Evolutionary conservation across 306 rosid species (phyloP).

Genomic region (Fagus sylvatica): DNA sequence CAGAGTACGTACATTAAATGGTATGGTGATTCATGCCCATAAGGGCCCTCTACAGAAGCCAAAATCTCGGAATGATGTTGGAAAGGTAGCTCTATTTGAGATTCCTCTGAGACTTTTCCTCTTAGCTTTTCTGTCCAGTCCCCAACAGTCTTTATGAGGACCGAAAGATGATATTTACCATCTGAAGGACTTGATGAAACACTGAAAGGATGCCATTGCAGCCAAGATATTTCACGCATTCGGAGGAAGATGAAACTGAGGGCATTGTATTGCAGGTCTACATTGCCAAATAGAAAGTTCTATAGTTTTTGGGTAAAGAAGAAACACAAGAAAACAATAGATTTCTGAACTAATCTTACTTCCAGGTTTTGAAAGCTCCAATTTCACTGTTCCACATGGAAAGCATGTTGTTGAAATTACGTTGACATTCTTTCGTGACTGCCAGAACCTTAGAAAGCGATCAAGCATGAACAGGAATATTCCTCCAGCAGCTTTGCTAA

Average conservation of each 20-base stretch:
- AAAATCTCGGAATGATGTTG: constrained; percentile 37
- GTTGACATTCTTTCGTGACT: constrained; percentile 67
- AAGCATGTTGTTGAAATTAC: constrained; percentile 72
- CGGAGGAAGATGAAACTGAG: constrained; percentile 89
- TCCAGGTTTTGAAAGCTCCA: constrained; percentile 81
- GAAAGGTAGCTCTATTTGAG: constrained; percentile 28
- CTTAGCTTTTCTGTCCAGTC: constrained; percentile 70
- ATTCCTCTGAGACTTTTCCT: constrained; percentile 43
- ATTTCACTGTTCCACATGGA: constrained; percentile 86
- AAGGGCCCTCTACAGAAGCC: constrained; percentile 92
- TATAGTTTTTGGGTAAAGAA: constrained; percentile 14
- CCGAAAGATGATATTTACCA: constrained; percentile 71
- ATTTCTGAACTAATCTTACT: constrained; percentile 42
- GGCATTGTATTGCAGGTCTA: constrained; percentile 83
- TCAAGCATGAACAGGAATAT: constrained; percentile 81
- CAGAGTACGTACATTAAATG: constrained; percentile 61
- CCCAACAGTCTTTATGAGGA: constrained; percentile 91
- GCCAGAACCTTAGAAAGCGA: constrained; percentile 86
- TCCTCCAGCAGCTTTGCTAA: constrained; percentile 73
- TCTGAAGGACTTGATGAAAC: constrained; percentile 94
- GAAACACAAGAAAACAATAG: not conserved
- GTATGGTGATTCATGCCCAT: constrained; percentile 90
- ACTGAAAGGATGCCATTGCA: constrained; percentile 99
- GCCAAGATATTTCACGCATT: constrained; percentile 81
- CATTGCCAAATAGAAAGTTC: constrained; percentile 25